Base-by-base conservation (phyloP, 2,329 filamentous ascomycete genomes). In the Chrysosporium queenslandicum region DNA sequence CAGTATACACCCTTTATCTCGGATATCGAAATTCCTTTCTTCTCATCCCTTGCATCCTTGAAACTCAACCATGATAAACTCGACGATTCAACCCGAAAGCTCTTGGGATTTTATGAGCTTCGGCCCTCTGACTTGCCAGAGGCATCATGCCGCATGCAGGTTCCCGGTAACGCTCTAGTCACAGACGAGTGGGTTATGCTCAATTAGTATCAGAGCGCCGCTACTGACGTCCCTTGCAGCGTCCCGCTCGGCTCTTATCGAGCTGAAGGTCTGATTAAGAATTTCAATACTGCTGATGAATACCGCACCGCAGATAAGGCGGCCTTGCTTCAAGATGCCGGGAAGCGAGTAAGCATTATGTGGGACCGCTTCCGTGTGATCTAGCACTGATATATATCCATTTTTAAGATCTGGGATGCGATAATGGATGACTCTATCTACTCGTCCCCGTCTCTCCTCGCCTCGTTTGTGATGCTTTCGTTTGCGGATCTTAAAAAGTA, bases 41-140 rank as follows among this genome's bases (percentile, higher is more conserved):
- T 96, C 67, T 85, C 87, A 42, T 84, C 88, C 4, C 80, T 98
- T n/a, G 92, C 94, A 55, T 82, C 85, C 4, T 86, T 85, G 59
- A 98, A 98, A 72, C 88, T 98, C 66, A 89, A 97, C 68, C 85
- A 94, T 77, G 92, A 96, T 73, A 95, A 90, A 71, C 86, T 98
- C 48, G 87, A 96, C 72, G 91, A 94, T 68, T 94, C 90, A 8
- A 86, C 89, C 21, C 86, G 91, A 41, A 83, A 85, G 55, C 78
- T 97, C 2, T 77, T 94, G 27, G 92, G 92, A 3, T 72, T 95
- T 40, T 98, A 98, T 67, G 88, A 96, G 70, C 82, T 92, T 59
- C 85, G 85, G 40, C 75, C 82, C 9, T 75, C 76, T 39, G 85
- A 87, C 60, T 72, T 82, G 36, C 81, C 87, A 0, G 83, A 85